A percentile compares a stretch with the other conserved stretches of the same genome.
These are phyloP conservation scores for Fragilaria crotonensis DNA, from an alignment of 108 stramenopile species.

Conservation along the genomic window DNA sequence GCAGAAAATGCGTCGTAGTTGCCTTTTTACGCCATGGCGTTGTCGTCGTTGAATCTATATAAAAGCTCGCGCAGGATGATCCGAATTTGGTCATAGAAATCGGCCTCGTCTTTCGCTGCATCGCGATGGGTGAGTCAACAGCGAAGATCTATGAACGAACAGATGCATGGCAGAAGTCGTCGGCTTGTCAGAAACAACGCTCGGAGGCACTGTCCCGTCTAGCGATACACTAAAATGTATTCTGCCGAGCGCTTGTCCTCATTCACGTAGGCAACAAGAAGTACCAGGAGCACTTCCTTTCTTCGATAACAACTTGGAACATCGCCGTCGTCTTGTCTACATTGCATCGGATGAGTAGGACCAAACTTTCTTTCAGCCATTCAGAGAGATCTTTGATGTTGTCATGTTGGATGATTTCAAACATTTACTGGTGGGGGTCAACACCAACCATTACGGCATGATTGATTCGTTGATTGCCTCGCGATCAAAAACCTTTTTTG, in stretches of 20 bases:
- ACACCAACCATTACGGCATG: constrained; percentile 64
- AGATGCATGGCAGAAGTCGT: too few species aligned
- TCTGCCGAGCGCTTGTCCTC: too few species aligned
- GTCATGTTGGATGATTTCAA: constrained; percentile 63
- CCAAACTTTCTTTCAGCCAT: constrained; percentile 49
- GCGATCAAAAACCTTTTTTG: constrained; percentile 45
- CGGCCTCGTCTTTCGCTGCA: constrained; percentile 70
- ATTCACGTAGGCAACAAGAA: too few species aligned
- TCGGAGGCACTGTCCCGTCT: too few species aligned
- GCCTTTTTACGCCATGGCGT: constrained; percentile 58
- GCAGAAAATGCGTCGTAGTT: constrained; percentile 55
- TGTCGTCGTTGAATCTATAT: constrained; percentile 86
- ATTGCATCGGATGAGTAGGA: constrained; percentile 74
- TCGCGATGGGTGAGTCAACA: too few species aligned
- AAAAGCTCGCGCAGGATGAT: constrained; percentile 85
- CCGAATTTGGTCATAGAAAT: constrained; percentile 83
- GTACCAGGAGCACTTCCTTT: too few species aligned
- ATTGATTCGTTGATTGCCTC: constrained; percentile 60
- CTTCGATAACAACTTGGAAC: too few species aligned
- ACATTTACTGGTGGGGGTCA: constrained; percentile 35
- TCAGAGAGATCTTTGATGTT: constrained; percentile 40
- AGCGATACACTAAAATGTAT: too few species aligned
- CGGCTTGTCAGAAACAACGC: too few species aligned
- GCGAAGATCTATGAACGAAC: too few species aligned
- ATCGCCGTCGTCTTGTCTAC: constrained; percentile 54